phyloP scores from a whole-genome alignment of 805 yeast species.

The Candida endomychidarum region DNA sequence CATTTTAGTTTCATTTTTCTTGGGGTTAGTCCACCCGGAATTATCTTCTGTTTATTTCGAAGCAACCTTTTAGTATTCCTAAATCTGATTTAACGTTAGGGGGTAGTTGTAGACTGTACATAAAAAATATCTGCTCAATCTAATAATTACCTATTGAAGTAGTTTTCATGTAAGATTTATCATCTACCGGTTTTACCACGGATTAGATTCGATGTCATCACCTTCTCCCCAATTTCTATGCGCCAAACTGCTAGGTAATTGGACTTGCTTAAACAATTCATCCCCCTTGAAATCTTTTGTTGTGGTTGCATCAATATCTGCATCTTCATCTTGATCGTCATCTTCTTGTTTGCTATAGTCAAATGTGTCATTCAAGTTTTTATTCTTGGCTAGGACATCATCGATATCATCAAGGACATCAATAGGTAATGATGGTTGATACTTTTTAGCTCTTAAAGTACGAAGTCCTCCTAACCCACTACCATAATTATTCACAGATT shows the following conservation, averaged over 20 bases:
- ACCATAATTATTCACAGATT: constrained; percentile 74
- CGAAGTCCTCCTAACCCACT: constrained; percentile 67
- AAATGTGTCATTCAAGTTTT: constrained; percentile 32
- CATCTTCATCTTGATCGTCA: constrained; percentile 22
- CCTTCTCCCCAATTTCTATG: constrained; percentile 47
- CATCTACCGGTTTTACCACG: constrained; percentile 47
- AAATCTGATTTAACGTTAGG: background rate
- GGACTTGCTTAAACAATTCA: constrained; percentile 49
- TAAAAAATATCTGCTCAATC: background rate
- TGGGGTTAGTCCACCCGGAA: no score
- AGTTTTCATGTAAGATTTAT: no score
- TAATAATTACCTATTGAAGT: no score
- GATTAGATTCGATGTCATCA: constrained; percentile 57
- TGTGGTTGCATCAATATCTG: constrained; percentile 1
- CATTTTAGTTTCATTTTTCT: background rate
- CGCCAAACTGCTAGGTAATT: constrained; percentile 48
- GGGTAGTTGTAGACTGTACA: background rate
- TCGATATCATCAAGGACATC: constrained; percentile 71
- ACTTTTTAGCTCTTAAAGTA: constrained; percentile 51
- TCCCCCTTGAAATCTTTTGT: constrained; percentile 37
- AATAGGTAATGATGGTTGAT: constrained; percentile 72
- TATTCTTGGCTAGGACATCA: constrained; percentile 44
- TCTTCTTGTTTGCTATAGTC: constrained; percentile 25
- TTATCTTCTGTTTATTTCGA: background rate
- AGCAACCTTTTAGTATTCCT: background rate